A percentile compares a stretch with the other conserved stretches of the same genome.
phyloP scores from a whole-genome alignment of 2,329 filamentous ascomycete species.

The Trichoderma koningii region DNA sequence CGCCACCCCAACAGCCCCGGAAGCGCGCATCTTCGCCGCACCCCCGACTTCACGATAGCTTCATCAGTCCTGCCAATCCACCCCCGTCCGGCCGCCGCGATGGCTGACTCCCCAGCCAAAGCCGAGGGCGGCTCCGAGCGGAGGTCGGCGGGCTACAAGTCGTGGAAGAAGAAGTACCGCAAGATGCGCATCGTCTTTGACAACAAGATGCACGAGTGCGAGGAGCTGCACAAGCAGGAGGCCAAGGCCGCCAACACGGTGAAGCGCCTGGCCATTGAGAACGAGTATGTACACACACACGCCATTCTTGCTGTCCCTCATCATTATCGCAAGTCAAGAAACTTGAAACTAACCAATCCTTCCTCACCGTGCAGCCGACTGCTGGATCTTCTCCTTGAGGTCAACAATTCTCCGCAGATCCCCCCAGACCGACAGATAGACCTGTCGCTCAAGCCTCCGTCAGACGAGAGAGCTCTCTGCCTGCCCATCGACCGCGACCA shows the following conservation, averaged over 20 bases:
- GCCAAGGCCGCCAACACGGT: slow-evolving; percentile 78
- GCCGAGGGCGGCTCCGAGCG: slow-evolving; percentile 49
- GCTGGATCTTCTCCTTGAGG: slow-evolving; percentile 82
- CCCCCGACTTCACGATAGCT: slow-evolving; percentile 15
- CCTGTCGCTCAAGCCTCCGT: slow-evolving; percentile 55
- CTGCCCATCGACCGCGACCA: slow-evolving; percentile 40
- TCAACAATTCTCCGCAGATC: slow-evolving; percentile 83
- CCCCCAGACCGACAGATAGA: slow-evolving; percentile 74
- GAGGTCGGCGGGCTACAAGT: slow-evolving; percentile 60
- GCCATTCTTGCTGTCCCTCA: background rate
- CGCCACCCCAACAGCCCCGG: background rate
- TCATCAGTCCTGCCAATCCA: slow-evolving; percentile 24
- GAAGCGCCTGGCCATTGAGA: slow-evolving; percentile 83
- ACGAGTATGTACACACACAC: slow-evolving; percentile 66
- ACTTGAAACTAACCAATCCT: background rate
- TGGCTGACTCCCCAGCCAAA: slow-evolving; percentile 45
- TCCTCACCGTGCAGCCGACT: slow-evolving; percentile 64
- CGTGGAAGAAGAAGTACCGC: slow-evolving; percentile 90
- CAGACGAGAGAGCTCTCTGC: slow-evolving; percentile 42
- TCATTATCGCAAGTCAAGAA: background rate
- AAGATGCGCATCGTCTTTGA: slow-evolving; percentile 85
- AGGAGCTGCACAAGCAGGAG: slow-evolving; percentile 78
- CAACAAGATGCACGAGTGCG: slow-evolving; percentile 75
- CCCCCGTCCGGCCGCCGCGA: slow-evolving; percentile 29
- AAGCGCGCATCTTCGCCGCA: slow-evolving; percentile 19